These are phyloP conservation scores for Melastoma malabathricum DNA, from an alignment of 345 rosid genomes.

Conservation along the genomic window DNA sequence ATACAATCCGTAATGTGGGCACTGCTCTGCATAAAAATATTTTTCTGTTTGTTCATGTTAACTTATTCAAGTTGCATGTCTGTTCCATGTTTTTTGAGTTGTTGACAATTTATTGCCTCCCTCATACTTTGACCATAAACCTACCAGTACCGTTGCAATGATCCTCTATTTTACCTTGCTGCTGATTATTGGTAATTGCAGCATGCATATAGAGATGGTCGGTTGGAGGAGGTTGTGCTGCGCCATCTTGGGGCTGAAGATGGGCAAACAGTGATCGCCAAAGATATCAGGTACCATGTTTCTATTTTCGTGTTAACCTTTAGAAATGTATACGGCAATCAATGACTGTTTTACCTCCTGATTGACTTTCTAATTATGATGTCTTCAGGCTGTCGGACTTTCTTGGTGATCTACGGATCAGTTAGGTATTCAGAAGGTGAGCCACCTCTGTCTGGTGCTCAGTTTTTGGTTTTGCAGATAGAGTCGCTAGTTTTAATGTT, in stretches of 20 bases:
- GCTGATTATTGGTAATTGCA: slow-evolving; percentile 15
- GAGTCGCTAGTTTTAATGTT: background rate
- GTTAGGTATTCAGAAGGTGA: slow-evolving; percentile 12
- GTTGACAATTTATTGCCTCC: too few species aligned
- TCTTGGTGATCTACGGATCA: slow-evolving; percentile 34
- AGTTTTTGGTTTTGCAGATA: too few species aligned
- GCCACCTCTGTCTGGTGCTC: background rate
- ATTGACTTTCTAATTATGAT: background rate
- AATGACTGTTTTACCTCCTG: background rate
- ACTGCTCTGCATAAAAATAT: too few species aligned
- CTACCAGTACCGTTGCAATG: background rate
- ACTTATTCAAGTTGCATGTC: too few species aligned
- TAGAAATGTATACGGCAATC: background rate
- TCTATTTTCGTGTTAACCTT: background rate
- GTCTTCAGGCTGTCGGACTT: slow-evolving; percentile 60
- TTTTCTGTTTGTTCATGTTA: too few species aligned
- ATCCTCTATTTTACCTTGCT: background rate
- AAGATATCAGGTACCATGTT: slow-evolving; percentile 28
- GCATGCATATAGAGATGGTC: slow-evolving; percentile 75
- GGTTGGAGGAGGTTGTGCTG: slow-evolving; percentile 55
- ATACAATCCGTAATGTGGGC: too few species aligned
- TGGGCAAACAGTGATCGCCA: slow-evolving; percentile 46
- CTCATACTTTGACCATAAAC: too few species aligned
- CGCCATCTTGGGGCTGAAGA: slow-evolving; percentile 67
- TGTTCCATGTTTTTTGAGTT: too few species aligned